Conservation (phyloP, 2,329 filamentous ascomycete genomes). For the Sclerotinia minor region DNA sequence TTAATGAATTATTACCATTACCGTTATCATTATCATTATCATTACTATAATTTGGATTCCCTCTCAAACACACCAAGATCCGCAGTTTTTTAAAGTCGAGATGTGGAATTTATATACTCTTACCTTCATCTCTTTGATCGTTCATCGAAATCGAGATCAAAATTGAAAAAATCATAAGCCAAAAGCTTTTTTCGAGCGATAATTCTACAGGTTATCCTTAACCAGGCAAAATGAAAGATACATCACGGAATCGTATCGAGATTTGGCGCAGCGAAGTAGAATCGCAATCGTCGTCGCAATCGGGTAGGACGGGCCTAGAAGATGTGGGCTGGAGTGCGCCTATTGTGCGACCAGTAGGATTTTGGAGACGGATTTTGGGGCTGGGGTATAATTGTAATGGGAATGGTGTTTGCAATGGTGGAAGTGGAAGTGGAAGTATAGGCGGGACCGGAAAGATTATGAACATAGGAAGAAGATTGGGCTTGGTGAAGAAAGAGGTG, state of each 20-base stretch:
- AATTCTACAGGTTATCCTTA: too few relatives aligned
- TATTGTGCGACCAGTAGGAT: neutral
- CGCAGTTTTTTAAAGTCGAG: neutral
- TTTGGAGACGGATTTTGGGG: constrained; percentile 14
- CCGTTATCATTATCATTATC: neutral
- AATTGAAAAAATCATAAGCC: constrained; percentile 10
- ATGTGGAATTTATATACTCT: neutral
- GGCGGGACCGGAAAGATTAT: neutral
- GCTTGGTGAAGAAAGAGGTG: constrained; percentile 15
- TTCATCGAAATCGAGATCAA: too few relatives aligned
- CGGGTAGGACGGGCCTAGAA: neutral
- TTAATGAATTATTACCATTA: too few relatives aligned
- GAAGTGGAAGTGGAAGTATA: neutral
- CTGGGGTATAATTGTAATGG: neutral
- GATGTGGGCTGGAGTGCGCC: constrained; percentile 3
- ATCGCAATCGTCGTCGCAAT: constrained; percentile 20
- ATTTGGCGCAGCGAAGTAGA: constrained; percentile 21
- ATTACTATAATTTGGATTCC: neutral
- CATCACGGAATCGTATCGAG: constrained; percentile 16
- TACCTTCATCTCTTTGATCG: neutral
- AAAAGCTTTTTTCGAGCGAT: too few relatives aligned
- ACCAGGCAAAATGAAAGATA: too few relatives aligned
- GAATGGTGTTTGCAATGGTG: neutral
- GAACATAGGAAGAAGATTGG: neutral
- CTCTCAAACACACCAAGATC: neutral